Percentiles rank a stretch among this genome's conserved stretches.
Evolutionary conservation across 1,284 basidiomycete species (phyloP).

Genomic region (Leucoagaricus sp.): DNA sequence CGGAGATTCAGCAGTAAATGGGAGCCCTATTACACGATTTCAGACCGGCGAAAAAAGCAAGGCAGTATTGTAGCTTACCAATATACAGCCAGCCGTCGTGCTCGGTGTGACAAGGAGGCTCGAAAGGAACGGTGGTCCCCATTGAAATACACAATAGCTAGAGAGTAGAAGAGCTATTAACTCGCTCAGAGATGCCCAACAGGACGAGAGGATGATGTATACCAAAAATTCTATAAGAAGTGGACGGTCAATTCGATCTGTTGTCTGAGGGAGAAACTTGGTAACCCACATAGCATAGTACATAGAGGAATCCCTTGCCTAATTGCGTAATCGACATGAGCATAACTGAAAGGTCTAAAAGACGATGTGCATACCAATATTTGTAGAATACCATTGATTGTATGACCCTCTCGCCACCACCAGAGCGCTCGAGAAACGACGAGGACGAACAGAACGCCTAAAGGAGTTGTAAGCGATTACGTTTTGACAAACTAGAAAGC

Average conservation of each 20-base stretch:
- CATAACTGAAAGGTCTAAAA: not conserved
- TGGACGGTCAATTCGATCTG: not conserved
- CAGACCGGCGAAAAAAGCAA: not conserved
- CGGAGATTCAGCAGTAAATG: constrained; percentile 30
- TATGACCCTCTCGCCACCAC: constrained; percentile 27
- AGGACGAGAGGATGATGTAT: not conserved
- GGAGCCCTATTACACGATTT: constrained; percentile 19
- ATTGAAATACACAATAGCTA: constrained; percentile 26
- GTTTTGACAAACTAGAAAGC: no score
- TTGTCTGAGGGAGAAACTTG: not conserved
- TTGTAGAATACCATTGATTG: constrained; percentile 23
- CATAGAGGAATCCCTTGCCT: constrained; percentile 29
- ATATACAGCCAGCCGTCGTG: constrained; percentile 25
- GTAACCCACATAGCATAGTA: constrained; percentile 27
- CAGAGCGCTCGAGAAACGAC: constrained; percentile 24
- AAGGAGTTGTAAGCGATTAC: no score
- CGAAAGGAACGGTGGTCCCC: constrained; percentile 28
- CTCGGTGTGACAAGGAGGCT: constrained; percentile 30
- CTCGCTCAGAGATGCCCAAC: not conserved
- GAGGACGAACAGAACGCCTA: constrained; percentile 26
- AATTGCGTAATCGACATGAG: not conserved
- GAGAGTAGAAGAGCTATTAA: constrained; percentile 25
- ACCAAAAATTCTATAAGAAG: constrained; percentile 13
- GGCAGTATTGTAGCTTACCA: constrained; percentile 14
- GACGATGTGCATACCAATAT: constrained; percentile 20